These are phyloP conservation scores for Rhizodiscina lignyota DNA, from an alignment of 495 filamentous ascomycete species.

Conservation along the genomic window DNA sequence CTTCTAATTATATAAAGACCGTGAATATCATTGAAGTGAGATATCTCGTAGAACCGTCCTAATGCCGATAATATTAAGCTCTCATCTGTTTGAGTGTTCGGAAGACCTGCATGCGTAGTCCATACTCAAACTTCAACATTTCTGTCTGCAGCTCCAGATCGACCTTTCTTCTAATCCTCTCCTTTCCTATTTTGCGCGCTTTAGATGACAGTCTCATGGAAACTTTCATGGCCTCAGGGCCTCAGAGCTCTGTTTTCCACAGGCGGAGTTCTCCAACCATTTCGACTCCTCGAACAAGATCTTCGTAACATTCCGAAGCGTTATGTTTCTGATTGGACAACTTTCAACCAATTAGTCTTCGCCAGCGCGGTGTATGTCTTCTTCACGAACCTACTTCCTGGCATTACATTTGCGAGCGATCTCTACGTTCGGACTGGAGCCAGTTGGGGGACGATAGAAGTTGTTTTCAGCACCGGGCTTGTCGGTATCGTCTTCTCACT, in stretches of 20 bases:
- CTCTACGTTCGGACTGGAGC: constrained; percentile 48
- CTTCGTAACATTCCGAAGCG: constrained; percentile 33
- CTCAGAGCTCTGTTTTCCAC: neutral
- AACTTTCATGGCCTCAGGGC: no score
- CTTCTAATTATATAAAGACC: no score
- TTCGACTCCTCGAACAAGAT: constrained; percentile 47
- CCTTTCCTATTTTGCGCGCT: no score
- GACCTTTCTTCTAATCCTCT: no score
- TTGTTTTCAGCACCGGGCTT: constrained; percentile 54
- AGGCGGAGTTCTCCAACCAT: constrained; percentile 24
- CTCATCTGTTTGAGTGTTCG: no score
- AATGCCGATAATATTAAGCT: no score
- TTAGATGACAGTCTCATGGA: no score
- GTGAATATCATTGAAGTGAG: no score
- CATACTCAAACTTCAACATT: no score
- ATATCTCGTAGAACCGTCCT: no score
- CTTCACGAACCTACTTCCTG: constrained; percentile 58
- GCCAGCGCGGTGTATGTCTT: constrained; percentile 60
- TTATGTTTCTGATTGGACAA: constrained; percentile 49
- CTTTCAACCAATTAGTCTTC: constrained; percentile 55
- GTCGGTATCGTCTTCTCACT: constrained; percentile 50
- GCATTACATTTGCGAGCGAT: constrained; percentile 59
- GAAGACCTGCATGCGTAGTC: no score
- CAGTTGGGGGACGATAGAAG: constrained; percentile 55
- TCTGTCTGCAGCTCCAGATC: no score